These are phyloP conservation scores for Blastocladiella emersonii DNA, from an alignment of 371 early-diverging fungal genomes.

Conservation along the genomic window DNA sequence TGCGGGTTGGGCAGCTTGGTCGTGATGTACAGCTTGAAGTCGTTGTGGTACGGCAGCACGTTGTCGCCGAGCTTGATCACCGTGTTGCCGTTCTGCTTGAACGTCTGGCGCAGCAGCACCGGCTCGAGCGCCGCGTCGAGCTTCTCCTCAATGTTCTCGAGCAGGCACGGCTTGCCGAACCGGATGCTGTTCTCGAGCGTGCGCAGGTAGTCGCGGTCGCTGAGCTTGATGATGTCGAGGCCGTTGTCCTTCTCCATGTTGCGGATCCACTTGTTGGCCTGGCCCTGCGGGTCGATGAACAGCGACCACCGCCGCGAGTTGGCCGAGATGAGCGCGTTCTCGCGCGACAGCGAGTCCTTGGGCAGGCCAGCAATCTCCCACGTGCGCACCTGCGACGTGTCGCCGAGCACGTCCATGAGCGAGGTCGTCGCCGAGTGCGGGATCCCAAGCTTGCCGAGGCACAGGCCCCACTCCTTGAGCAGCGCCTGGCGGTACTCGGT, in stretches of 20 bases:
- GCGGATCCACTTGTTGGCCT: conserved; percentile 46
- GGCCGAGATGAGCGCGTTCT: conserved; percentile 39
- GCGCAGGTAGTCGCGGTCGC: conserved; percentile 36
- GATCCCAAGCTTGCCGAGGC: conserved; percentile 26
- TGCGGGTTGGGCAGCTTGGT: conserved; percentile 44
- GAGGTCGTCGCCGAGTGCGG: conserved; percentile 34
- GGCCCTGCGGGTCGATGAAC: conserved; percentile 45
- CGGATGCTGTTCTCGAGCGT: conserved; percentile 43
- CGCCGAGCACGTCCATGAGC: conserved; percentile 36
- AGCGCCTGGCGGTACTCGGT: conserved; percentile 30
- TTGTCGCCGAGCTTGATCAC: conserved; percentile 44
- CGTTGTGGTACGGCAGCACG: conserved; percentile 40
- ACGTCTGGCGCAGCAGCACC: conserved; percentile 32
- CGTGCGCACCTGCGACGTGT: conserved; percentile 11
- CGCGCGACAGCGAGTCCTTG: conserved; percentile 31
- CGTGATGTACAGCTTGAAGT: conserved; percentile 42
- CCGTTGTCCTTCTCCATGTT: conserved; percentile 39
- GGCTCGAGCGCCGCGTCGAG: conserved; percentile 44
- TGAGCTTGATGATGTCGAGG: conserved; percentile 37
- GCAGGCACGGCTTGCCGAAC: conserved; percentile 39
- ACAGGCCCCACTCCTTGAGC: conserved; percentile 29
- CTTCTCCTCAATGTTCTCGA: conserved; percentile 38
- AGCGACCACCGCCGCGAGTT: conserved; percentile 41
- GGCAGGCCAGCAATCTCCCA: conserved; percentile 39
- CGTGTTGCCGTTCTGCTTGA: conserved; percentile 33